A percentile compares a stretch with the other conserved stretches of the same genome.
Evolutionary conservation across 2,329 filamentous ascomycete species (phyloP).

Genomic region (Colletotrichum falcatum): DNA sequence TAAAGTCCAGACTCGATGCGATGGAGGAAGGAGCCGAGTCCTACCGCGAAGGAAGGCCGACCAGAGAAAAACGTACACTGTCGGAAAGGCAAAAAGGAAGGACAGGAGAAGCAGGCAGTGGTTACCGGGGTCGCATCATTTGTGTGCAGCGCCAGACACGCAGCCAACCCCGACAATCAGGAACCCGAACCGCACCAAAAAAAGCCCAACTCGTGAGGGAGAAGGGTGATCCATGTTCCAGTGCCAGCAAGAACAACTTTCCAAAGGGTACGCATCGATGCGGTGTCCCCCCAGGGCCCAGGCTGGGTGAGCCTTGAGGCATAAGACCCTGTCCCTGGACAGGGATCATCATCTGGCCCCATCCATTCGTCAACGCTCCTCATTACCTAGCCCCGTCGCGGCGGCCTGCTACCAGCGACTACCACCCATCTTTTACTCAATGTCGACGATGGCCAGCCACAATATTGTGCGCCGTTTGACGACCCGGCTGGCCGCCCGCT

Average conservation of each 20-base stretch:
- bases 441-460: slow-evolving; percentile 17
- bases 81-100: slow-evolving; percentile 3
- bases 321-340: slow-evolving; percentile 37
- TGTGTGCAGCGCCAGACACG: slow-evolving; percentile 23
- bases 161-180: slow-evolving; percentile 29
- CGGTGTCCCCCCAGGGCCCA: slow-evolving; percentile 21
- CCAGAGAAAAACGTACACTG: slow-evolving; percentile 5
- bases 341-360: slow-evolving; percentile 36
- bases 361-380: slow-evolving; percentile 34
- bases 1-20: slow-evolving; percentile 11
- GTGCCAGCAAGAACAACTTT: slow-evolving; percentile 24
- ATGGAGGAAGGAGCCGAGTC: slow-evolving; percentile 11
- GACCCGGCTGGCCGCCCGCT: neutral
- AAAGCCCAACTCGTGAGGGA: slow-evolving; percentile 22
- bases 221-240: slow-evolving; percentile 40
- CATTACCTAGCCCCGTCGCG: slow-evolving; percentile 13
- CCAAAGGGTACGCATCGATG: slow-evolving; percentile 11
- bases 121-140: slow-evolving; percentile 9
- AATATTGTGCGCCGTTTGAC: slow-evolving; percentile 3
- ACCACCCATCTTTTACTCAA: slow-evolving; percentile 23
- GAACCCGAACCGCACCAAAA: slow-evolving; percentile 28
- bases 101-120: neutral
- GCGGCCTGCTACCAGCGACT: slow-evolving; percentile 21
- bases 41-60: neutral
- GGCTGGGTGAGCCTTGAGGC: slow-evolving; percentile 20